Evolutionary conservation across 257 asterid species (phyloP).

Genomic region (Paraleonurus japonicus): DNA sequence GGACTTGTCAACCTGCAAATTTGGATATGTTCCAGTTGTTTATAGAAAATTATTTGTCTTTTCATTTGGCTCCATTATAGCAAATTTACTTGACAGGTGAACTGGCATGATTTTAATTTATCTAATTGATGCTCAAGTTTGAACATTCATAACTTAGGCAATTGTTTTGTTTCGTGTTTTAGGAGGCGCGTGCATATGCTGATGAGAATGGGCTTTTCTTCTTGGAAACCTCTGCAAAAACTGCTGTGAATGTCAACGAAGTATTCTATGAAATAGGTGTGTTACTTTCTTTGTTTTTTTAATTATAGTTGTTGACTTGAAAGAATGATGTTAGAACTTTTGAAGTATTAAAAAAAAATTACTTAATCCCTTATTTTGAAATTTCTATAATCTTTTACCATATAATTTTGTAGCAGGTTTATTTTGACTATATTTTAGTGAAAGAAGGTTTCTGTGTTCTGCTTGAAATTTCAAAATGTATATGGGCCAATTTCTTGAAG

Average conservation of each 20-base stretch:
- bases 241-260: constrained; percentile 69
- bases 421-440: not conserved
- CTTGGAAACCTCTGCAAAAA: constrained; percentile 81
- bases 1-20: not conserved
- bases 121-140: constrained; percentile 3
- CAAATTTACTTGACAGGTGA: not conserved
- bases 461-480: not conserved
- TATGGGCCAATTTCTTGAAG: not conserved
- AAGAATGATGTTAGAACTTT: not conserved
- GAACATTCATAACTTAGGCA: constrained; percentile 1
- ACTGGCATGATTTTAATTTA: not conserved
- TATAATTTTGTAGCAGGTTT: not conserved
- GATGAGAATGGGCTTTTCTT: constrained; percentile 82
- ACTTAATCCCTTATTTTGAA: not conserved
- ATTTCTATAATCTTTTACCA: not conserved
- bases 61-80: not conserved
- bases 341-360: not conserved
- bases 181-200: constrained; percentile 71
- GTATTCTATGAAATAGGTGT: constrained; percentile 71
- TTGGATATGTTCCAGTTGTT: not conserved
- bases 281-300: constrained; percentile 19
- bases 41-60: not conserved
- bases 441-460: not conserved
- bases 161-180: constrained; percentile 23
- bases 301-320: not conserved